Conservation (phyloP, 805 yeast genomes). For the Yarrowia alimentaria region DNA sequence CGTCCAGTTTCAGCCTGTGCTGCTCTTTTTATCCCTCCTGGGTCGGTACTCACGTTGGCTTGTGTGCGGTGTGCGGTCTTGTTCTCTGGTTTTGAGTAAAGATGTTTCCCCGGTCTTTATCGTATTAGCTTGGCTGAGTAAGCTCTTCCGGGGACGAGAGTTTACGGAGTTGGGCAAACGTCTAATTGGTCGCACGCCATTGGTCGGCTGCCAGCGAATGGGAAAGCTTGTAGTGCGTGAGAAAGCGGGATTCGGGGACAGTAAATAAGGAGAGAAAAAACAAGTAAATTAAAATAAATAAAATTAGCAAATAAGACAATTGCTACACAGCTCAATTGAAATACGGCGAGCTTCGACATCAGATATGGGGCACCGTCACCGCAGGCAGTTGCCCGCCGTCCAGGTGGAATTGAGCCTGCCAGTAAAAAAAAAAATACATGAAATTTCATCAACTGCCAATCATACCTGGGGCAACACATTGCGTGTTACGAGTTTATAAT, state of each 20-base stretch:
- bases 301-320: not conserved
- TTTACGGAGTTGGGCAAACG: conserved; percentile 3
- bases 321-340: too few species aligned
- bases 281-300: not conserved
- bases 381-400: too few species aligned
- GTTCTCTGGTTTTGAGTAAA: not conserved
- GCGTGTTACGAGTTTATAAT: not conserved
- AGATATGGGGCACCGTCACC: too few species aligned
- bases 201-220: too few species aligned
- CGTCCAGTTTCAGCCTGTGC: too few species aligned
- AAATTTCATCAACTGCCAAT: too few species aligned
- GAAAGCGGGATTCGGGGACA: too few species aligned
- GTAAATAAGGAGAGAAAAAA: too few species aligned
- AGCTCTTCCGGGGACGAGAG: not conserved
- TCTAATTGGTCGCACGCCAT: conserved; percentile 1
- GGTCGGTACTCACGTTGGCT: conserved; percentile 9
- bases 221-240: too few species aligned
- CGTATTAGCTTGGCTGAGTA: conserved; percentile 12
- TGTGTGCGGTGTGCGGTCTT: conserved; percentile 7
- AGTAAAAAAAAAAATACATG: too few species aligned
- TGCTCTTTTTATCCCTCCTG: not conserved
- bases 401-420: too few species aligned
- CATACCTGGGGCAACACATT: not conserved
- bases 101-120: conserved; percentile 27
- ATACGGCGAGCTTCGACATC: too few species aligned